phyloP scores from a whole-genome alignment of 108 stramenopile genomes.

The Cyclotella choctawhatcheeana region DNA sequence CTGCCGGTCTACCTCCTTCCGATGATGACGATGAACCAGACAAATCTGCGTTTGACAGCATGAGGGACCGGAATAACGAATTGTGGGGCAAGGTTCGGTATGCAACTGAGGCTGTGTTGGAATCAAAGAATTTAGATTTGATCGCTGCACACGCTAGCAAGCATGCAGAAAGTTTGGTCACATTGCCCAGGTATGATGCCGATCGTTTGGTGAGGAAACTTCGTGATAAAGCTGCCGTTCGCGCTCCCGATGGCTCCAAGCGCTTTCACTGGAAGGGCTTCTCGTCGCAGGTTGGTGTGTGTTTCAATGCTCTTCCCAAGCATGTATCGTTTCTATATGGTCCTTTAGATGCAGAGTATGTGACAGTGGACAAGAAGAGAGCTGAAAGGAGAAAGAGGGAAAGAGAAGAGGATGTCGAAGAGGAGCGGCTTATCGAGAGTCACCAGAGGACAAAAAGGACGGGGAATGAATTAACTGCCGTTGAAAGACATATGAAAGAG shows the following conservation, averaged over 20 bases:
- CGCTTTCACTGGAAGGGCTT: slow-evolving; percentile 77
- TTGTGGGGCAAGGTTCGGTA: slow-evolving; percentile 72
- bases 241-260: slow-evolving; percentile 23
- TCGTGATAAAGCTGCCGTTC: slow-evolving; percentile 51
- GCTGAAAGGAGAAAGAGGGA: slow-evolving; percentile 34
- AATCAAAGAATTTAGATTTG: slow-evolving; percentile 80
- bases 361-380: slow-evolving; percentile 62
- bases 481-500: slow-evolving; percentile 63
- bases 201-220: slow-evolving; percentile 58
- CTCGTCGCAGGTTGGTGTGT: slow-evolving; percentile 71
- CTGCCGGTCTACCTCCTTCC: slow-evolving; percentile 8
- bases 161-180: slow-evolving; percentile 76
- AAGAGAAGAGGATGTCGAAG: slow-evolving; percentile 48
- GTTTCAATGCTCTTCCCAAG: slow-evolving; percentile 80
- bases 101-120: slow-evolving; percentile 87
- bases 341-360: slow-evolving; percentile 60
- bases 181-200: slow-evolving; percentile 87
- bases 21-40: slow-evolving; percentile 25
- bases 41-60: slow-evolving; percentile 28
- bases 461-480: slow-evolving; percentile 71
- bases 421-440: slow-evolving; percentile 65
- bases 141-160: slow-evolving; percentile 65
- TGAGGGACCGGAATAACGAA: slow-evolving; percentile 73
- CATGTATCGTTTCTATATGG: slow-evolving; percentile 74
- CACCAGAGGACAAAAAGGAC: slow-evolving; percentile 41